Evolutionary conservation across 2,329 filamentous ascomycete genomes (phyloP).

Genomic region (Pseudocercospora crystallina): DNA sequence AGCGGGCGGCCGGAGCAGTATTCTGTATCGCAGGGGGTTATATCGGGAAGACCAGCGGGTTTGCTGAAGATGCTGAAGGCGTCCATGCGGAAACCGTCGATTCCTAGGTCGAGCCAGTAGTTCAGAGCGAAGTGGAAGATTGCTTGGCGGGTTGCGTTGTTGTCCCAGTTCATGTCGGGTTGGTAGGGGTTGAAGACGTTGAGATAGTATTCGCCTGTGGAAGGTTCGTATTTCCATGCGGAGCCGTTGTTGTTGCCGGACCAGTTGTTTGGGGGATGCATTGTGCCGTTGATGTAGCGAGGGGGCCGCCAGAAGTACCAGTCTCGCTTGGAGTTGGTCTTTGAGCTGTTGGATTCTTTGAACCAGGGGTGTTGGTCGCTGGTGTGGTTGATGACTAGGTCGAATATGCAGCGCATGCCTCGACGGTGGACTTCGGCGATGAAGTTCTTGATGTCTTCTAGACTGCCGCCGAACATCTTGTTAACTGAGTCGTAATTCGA

Average conservation of each 20-base stretch:
- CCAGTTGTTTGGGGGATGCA: slow-evolving; percentile 59
- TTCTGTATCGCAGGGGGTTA: slow-evolving; percentile 36
- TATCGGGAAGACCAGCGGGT: slow-evolving; percentile 40
- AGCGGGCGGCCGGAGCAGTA: slow-evolving; percentile 20
- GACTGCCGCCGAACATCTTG: slow-evolving; percentile 33
- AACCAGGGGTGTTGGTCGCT: slow-evolving; percentile 57
- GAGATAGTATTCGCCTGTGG: slow-evolving; percentile 48
- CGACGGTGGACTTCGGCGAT: slow-evolving; percentile 43
- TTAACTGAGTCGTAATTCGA: too few relatives aligned
- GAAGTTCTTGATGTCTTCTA: slow-evolving; percentile 47
- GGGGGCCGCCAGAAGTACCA: slow-evolving; percentile 67
- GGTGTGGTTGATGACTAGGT: slow-evolving; percentile 37
- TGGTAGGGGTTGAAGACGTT: slow-evolving; percentile 47
- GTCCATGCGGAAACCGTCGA: slow-evolving; percentile 48
- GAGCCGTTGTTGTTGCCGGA: slow-evolving; percentile 38
- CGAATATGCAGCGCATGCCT: slow-evolving; percentile 51
- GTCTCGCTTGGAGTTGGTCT: slow-evolving; percentile 54
- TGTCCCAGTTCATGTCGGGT: slow-evolving; percentile 51
- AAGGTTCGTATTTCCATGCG: slow-evolving; percentile 48
- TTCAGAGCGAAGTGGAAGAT: slow-evolving; percentile 45
- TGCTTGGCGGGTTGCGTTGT: slow-evolving; percentile 42
- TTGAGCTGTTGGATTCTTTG: slow-evolving; percentile 52
- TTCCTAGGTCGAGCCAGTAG: slow-evolving; percentile 46
- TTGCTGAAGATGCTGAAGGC: slow-evolving; percentile 51
- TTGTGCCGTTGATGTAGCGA: slow-evolving; percentile 52